Base-by-base conservation (phyloP, 2,329 filamentous ascomycete species). In the Aspergillus sp. region DNA sequence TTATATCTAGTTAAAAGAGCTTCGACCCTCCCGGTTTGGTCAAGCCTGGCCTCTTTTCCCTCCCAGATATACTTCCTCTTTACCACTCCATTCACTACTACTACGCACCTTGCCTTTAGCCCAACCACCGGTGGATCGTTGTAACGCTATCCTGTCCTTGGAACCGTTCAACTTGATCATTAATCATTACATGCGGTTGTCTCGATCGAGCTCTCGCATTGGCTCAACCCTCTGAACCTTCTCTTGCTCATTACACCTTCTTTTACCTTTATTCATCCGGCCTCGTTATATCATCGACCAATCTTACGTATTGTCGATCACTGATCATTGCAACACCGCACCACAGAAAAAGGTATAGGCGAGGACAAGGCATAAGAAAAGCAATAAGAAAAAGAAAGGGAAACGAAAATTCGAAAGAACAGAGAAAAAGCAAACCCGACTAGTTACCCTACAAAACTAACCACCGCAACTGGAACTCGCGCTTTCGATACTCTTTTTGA, bases 261-360 rank as follows among this genome's bases (percentile, higher is more conserved):
- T 54, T 36, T 51, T 49, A 36, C 49, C 28, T 59, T 58, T 58
- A 25, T 23, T 19, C 25, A 21, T 48, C 49, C 52, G 21, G 39
- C 36, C 47, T 63, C 58, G 54, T 65, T 62, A 58, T 62, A 66
- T 62, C 59, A 66, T 66, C 55, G 57, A 61, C 52, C 48, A 43
- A 28, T 38, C 57, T 60, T 62, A 61, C 61, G 51, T 63, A 61
- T 60, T 58, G 57, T 23, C 54, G 38, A 55, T 21, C 55, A 25
- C 17, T 49, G 50, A 58, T 28, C 52, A 63, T 63, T 63, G 57
- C 63, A 51, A 59, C 62, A 57, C 28, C 47, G 38, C 57, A 30
- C 41, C 36, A 12, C n/a, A 58, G 28, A 32, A 57, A 32, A 54
- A 59, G 57, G 7, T 30, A n/a, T 50, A 30, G 57, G 55, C 50